A percentile compares a stretch with the other conserved stretches of the same genome.
phyloP scores from a whole-genome alignment of 345 rosid species.

The Litchi chinensis region DNA sequence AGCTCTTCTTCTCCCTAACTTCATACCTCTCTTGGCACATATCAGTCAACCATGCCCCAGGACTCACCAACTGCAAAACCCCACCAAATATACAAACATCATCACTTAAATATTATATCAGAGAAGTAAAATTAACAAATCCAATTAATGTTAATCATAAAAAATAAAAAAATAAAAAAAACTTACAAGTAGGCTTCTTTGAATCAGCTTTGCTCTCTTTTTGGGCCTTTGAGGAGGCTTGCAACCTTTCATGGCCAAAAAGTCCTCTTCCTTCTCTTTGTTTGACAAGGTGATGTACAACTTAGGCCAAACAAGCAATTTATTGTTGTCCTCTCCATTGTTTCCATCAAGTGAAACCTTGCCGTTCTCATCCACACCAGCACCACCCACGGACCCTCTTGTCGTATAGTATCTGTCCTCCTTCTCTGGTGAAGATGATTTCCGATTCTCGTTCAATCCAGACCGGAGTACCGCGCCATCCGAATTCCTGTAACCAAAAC shows the following conservation, averaged over 20 bases:
- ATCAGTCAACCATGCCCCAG: constrained; percentile 83
- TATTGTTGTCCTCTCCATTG: constrained; percentile 43
- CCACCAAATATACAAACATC: constrained; percentile 27
- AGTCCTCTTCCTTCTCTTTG: constrained; percentile 82
- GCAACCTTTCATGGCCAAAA: constrained; percentile 80
- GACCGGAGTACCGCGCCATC: constrained; percentile 48
- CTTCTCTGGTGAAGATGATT: constrained; percentile 55
- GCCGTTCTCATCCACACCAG: constrained; percentile 46
- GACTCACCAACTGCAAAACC: constrained; percentile 60
- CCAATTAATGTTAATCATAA: not conserved
- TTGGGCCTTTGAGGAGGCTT: constrained; percentile 79
- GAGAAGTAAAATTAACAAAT: not conserved
- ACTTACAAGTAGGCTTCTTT: constrained; percentile 70
- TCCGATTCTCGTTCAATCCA: constrained; percentile 34
- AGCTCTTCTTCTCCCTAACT: constrained; percentile 76
- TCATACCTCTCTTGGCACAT: constrained; percentile 82
- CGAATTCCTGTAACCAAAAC: constrained; percentile 49
- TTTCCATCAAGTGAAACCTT: constrained; percentile 40
- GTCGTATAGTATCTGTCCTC: constrained; percentile 66
- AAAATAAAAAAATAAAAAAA: not conserved
- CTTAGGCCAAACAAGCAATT: constrained; percentile 62
- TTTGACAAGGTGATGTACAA: constrained; percentile 56
- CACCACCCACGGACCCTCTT: constrained; percentile 52
- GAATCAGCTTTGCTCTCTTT: constrained; percentile 70
- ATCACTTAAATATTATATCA: not conserved